Base-by-base conservation (phyloP, 2,329 filamentous ascomycete genomes). In the Colletotrichum zoysiae region DNA sequence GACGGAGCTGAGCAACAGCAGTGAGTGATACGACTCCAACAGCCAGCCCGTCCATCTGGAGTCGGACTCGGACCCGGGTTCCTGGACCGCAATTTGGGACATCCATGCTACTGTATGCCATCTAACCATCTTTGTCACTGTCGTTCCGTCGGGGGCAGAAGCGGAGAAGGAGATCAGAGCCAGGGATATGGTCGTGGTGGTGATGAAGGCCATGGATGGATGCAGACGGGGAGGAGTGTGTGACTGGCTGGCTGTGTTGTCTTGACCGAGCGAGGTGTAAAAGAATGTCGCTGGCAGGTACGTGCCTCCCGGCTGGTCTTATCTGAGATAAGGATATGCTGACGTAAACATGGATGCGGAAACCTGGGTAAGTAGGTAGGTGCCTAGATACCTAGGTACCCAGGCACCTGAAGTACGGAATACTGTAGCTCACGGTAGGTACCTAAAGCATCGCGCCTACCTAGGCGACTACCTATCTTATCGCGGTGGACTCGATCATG, bases 1-100 rank as follows among this genome's bases (percentile, higher is more conserved):
- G 51, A 26, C 68, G 33, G 57, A 69, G 53, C 59, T 64, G 59
- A 69, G 59, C 40, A 38, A 50, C 18, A 20, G 33, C 59, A 30
- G 30, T 30, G 30, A 30, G 30, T 23, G 35, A n/a, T 64, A 26
- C n/a, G 14, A 63, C 51, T 44, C 16, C 14, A 51, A 38, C 14
- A 16, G 35, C 8, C 8, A 62, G 59, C n/a, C 59, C 26, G 30
- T 26, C 59, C 26, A 20, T 26, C 46, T 30, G 35, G 23, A 55
- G 16, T 55, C 38, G 48, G 3, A 30, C 30, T 30, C 30, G 30
- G 30, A 18, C 23, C 64, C 51, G 51, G 50, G 58, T 61, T 58
- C 53, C 53, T 50, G 69, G 65, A 42, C 69, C 65, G 65, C 40
- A 35, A 48, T 16, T 20, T 55, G 50, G 20, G 18, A 42, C 48